A percentile compares a stretch with the other conserved stretches of the same genome.
These are phyloP conservation scores for Prillingera fragicola DNA, from an alignment of 1,284 basidiomycete genomes.

Conservation along the genomic window DNA sequence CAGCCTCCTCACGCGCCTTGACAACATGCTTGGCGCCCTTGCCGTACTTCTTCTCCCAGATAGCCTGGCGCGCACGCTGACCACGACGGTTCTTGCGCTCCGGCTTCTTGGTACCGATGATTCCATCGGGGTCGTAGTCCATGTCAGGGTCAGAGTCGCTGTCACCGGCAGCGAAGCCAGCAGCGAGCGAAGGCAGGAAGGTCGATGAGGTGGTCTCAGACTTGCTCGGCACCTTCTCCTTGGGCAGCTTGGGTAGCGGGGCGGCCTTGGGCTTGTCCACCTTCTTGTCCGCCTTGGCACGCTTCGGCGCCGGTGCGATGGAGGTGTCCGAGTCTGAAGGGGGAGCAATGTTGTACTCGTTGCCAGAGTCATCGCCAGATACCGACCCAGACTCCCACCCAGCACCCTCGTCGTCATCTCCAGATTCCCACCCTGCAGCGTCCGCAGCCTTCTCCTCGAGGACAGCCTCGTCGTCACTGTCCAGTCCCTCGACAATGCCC, in stretches of 20 bases:
- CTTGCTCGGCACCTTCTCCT: constrained; percentile 9
- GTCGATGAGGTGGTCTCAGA: constrained; percentile 55
- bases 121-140: constrained; percentile 55
- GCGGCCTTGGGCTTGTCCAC: constrained; percentile 26
- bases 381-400: constrained; percentile 57
- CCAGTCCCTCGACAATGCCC: constrained; percentile 2
- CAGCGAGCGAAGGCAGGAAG: constrained; percentile 81
- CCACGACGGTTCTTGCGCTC: constrained; percentile 82
- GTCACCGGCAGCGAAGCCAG: constrained; percentile 76
- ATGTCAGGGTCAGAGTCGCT: constrained; percentile 70
- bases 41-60: constrained; percentile 97
- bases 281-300: constrained; percentile 22
- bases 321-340: constrained; percentile 20
- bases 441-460: constrained; percentile 46
- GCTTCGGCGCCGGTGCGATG: constrained; percentile 6
- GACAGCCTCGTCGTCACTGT: constrained; percentile 19
- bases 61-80: constrained; percentile 81
- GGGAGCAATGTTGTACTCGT: background rate
- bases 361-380: constrained; percentile 21
- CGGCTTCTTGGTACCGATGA: constrained; percentile 49
- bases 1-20: constrained; percentile 51
- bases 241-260: constrained; percentile 10
- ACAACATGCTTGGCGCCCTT: constrained; percentile 84
- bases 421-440: constrained; percentile 59
- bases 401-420: constrained; percentile 45